Conservation (phyloP, 1,139 yeast species). For the Geotrichum phurueaensis region DNA sequence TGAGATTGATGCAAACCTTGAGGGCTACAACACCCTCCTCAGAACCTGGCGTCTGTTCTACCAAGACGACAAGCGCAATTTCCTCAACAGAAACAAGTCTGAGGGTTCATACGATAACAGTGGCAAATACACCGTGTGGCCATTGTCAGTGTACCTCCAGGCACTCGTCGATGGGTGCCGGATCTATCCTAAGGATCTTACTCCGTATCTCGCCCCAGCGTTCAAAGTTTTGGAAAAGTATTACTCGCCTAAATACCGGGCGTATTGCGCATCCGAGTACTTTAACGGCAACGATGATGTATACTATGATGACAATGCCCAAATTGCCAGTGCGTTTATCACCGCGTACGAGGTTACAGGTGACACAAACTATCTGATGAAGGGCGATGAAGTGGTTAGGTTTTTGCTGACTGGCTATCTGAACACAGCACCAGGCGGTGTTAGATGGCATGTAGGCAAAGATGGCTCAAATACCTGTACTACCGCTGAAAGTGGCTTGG, state of each 20-base stretch:
- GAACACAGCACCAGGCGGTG: conserved; percentile 44
- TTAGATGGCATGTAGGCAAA: conserved; percentile 61
- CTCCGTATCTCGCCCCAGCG: conserved; percentile 54
- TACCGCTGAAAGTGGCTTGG: conserved; percentile 66
- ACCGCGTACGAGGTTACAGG: conserved; percentile 67
- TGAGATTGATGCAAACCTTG: conserved; percentile 21
- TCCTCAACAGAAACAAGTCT: conserved; percentile 28
- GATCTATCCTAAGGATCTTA: conserved; percentile 49
- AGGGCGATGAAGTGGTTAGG: conserved; percentile 53
- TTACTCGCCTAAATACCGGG: conserved; percentile 47
- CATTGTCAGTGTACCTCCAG: conserved; percentile 59
- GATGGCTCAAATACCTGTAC: conserved; percentile 60
- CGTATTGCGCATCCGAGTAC: conserved; percentile 56
- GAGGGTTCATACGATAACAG: conserved; percentile 50
- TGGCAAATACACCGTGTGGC: conserved; percentile 59
- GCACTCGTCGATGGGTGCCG: conserved; percentile 58
- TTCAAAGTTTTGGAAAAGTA: conserved; percentile 48
- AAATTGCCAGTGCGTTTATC: conserved; percentile 60
- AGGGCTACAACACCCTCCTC: conserved; percentile 12
- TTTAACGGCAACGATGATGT: conserved; percentile 55
- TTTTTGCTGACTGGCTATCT: conserved; percentile 68
- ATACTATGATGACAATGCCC: conserved; percentile 74
- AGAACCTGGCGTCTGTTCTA: conserved; percentile 28
- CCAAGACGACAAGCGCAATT: conserved; percentile 23
- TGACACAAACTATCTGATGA: conserved; percentile 47